Base-by-base conservation (phyloP, 805 yeast species). In the Candida tibetensis region DNA sequence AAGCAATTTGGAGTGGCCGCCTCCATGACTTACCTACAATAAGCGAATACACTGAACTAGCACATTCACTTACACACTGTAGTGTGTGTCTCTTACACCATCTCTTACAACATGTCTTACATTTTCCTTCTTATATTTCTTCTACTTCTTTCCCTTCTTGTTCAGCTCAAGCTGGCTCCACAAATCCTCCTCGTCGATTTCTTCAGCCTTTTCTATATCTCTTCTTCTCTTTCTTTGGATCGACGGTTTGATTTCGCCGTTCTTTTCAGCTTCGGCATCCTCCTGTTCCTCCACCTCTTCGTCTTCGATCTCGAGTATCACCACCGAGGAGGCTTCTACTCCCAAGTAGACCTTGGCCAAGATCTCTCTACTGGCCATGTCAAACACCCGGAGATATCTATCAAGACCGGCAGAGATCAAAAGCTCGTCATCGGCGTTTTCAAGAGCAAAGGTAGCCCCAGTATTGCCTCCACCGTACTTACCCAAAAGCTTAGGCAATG, bases 381-480 rank as follows among this genome's bases (percentile, higher is more conserved):
- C 83, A 60, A 76, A 91, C 3, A 85, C 86, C 41, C 96, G 74
- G 18, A 87, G 70, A 52, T 88, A 91, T 52, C 96, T 73, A 55
- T 93, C 99, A 16, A 90, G 72, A 0, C 96, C 95, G 30, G 95
- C 97, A 14, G 86, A 71, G 2, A 81, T 80, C 5, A 90, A 52
- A 19, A 82, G 54, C 7, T 70, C 69, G 4, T 66, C 62, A 8
- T 65, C 59, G 8, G 43, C 41, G 9, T 40, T 39, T 40, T 69
- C 71, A 31, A 84, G 79, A 1, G 89, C 82, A 41, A 95, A 90
- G 17, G 81, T 82, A 8, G 88, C 78, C 16, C 93, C 95, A 27
- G 81, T 77, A 44, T 67, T 66, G 9, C 73, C 73, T 40, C 57
- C 65, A 2, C 62, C 50, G 55, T 69, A 86, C 53, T 86, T 85